Evolutionary conservation across 2,329 filamentous ascomycete genomes (phyloP).

Genomic region (Colletotrichum neosansevieriae): DNA sequence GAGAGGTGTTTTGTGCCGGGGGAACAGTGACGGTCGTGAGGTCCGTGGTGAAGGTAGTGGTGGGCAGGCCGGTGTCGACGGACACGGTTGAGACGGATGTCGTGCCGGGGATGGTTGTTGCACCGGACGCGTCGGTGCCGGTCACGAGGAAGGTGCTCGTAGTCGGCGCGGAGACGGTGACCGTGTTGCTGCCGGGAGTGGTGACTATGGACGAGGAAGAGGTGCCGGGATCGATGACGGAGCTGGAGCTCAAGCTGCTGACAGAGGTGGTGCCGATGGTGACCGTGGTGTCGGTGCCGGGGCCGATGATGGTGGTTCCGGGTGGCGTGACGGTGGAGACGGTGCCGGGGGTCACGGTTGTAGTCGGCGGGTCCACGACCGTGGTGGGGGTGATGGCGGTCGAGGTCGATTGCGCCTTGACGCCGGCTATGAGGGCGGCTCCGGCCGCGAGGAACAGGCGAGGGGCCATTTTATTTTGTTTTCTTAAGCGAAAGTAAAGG

Average conservation of each 20-base stretch:
- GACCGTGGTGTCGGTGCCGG: neutral
- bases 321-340: slow-evolving; percentile 1
- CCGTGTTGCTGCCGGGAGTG: neutral
- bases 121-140: neutral
- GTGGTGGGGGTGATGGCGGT: neutral
- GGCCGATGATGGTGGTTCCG: neutral
- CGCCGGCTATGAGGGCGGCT: neutral
- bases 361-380: neutral
- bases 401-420: neutral
- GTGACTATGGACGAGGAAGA: neutral
- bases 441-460: neutral
- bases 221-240: too few species aligned
- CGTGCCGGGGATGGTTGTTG: neutral
- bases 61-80: neutral
- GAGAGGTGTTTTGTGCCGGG: neutral
- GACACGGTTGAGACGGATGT: neutral
- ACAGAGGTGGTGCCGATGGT: neutral
- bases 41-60: neutral
- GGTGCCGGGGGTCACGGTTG: neutral
- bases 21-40: neutral
- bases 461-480: neutral
- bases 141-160: neutral
- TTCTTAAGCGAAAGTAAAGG: neutral
- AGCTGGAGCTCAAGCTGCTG: neutral
- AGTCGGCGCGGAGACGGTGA: neutral